Conservation (phyloP, 495 filamentous ascomycete species). For the Podospora conica region DNA sequence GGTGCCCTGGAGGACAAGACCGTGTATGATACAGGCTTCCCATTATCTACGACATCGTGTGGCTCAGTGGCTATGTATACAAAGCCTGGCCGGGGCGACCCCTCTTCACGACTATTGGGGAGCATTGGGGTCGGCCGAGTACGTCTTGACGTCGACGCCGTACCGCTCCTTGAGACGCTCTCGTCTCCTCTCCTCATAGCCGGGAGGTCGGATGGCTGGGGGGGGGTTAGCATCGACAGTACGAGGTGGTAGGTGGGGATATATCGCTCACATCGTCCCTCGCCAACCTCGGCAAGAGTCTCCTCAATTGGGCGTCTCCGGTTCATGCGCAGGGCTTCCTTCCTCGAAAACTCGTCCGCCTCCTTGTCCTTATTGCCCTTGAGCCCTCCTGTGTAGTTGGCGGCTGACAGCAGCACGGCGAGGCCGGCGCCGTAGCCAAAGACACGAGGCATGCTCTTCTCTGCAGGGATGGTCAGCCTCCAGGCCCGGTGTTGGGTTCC, state of each 20-base stretch:
- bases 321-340: constrained; percentile 67
- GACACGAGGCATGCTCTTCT: constrained; percentile 68
- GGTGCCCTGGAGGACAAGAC: not conserved
- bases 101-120: constrained; percentile 10
- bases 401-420: constrained; percentile 59
- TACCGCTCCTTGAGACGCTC: constrained; percentile 85
- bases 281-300: constrained; percentile 75
- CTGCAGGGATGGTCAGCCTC: constrained; percentile 27
- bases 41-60: constrained; percentile 22
- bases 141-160: constrained; percentile 71
- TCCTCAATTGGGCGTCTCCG: constrained; percentile 73
- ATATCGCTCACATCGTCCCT: constrained; percentile 69
- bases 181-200: constrained; percentile 79
- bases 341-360: constrained; percentile 75
- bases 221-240: constrained; percentile 22
- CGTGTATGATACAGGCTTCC: constrained; percentile 23
- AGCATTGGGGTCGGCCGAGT: constrained; percentile 33
- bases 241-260: not conserved
- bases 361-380: constrained; percentile 50
- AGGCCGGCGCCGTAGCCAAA: constrained; percentile 67
- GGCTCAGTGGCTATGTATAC: constrained; percentile 21
- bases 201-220: constrained; percentile 72
- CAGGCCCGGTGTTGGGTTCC: not conserved
- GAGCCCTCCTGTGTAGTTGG: constrained; percentile 70
- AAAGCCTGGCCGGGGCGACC: constrained; percentile 7